Evolutionary conservation across 352 stramenopile genomes (phyloP).

Genomic region (Phytophthora crassamura): DNA sequence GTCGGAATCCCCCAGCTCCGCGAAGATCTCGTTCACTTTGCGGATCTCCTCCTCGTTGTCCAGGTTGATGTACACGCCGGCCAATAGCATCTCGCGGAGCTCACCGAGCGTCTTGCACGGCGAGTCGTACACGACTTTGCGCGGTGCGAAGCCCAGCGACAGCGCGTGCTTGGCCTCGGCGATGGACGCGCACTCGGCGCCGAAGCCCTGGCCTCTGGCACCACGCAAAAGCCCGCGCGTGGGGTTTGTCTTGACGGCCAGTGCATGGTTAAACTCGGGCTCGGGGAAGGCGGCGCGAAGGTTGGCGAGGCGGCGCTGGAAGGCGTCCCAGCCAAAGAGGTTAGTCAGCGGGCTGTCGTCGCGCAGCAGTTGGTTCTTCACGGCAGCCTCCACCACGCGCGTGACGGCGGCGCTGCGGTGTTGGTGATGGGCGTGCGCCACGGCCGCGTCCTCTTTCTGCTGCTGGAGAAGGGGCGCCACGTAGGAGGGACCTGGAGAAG

Average conservation of each 20-base stretch:
- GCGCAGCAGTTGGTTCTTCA: conserved; percentile 57
- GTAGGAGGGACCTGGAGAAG: conserved; percentile 37
- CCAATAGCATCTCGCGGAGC: conserved; percentile 76
- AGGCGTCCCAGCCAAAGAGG: conserved; percentile 71
- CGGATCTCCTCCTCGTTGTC: conserved; percentile 93
- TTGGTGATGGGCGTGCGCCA: conserved; percentile 40
- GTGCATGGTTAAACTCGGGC: conserved; percentile 72
- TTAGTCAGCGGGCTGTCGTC: conserved; percentile 69
- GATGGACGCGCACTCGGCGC: conserved; percentile 85
- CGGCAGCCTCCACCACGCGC: conserved; percentile 53
- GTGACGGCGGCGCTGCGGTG: conserved; percentile 42
- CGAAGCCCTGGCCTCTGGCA: conserved; percentile 56
- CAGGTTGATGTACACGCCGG: conserved; percentile 91
- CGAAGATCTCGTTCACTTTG: conserved; percentile 74
- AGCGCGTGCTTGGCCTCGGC: conserved; percentile 84
- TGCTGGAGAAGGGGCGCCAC: conserved; percentile 58
- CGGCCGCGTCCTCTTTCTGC: conserved; percentile 32
- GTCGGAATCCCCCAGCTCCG: conserved; percentile 36
- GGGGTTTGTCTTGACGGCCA: conserved; percentile 87
- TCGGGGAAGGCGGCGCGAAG: conserved; percentile 61
- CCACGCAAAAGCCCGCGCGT: conserved; percentile 69
- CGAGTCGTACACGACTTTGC: conserved; percentile 91
- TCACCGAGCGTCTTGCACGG: conserved; percentile 92
- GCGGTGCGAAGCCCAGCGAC: conserved; percentile 71
- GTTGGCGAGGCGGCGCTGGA: conserved; percentile 64